Evolutionary conservation across 768 basidiomycete genomes (phyloP), one percentile per base, ranked within the genome.

Genomic region (Kwoniella botswanensis): DNA sequence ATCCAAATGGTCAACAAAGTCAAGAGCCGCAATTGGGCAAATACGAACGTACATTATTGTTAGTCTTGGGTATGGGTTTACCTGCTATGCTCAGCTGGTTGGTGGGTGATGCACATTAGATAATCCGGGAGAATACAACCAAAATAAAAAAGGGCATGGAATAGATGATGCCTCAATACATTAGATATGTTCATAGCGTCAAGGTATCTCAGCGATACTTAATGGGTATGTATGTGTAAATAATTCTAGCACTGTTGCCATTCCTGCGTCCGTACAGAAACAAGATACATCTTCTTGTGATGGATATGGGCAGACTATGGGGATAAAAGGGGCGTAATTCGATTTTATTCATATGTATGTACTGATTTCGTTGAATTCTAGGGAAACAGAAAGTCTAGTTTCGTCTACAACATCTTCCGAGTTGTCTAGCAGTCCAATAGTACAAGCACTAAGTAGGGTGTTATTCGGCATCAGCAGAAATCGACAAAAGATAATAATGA

Each of bases 61-160:
- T 93, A 57, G 78, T 89, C 1, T 68, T 84, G 12, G 93, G 93
- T 4, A 93, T 94, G 86, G 85, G 92, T 65, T 84, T 89, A 41
- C 93, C 93, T 6, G 86, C 90, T 55, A 41, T 88, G 13, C 78
- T 93, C 73, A 87, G 88, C 71, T 82, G 84, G 43, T 52, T 92
- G 6, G 85, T 92, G 15, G 90, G 88, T 10, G 74, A 92, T 81
- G 88, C 75, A 12, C 84, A 85, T 71, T 82, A 76, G 64, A 56
- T 63, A 12, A 55, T 29, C 1, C 35, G 2, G 6, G 18, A 6
- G 3, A 56, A 29, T 17, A 0, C 2, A 50, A 15, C 46, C 13
- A 50, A 13, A 13, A 50, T 15, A 2, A 18, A 0, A 50, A 50
- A 50, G 0, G 12, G 46, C 18, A 50, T 1, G 46, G 46, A 50